Percentiles rank a stretch among this genome's conserved stretches.
Conservation (phyloP, 495 filamentous ascomycete species). For the Hypomontagnella monticulosa region DNA sequence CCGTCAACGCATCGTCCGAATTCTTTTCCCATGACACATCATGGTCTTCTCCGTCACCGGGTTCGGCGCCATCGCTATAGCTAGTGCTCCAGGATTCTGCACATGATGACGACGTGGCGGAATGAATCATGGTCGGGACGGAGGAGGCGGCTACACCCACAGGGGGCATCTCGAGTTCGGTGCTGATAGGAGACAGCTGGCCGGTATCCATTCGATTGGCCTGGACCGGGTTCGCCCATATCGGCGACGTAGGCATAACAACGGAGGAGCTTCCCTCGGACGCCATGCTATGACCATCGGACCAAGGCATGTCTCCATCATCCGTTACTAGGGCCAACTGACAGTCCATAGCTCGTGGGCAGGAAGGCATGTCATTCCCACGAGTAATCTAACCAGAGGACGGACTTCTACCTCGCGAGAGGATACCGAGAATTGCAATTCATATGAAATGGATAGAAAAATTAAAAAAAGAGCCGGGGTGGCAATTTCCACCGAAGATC, state of each 20-base stretch:
- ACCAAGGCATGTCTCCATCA: conserved; percentile 55
- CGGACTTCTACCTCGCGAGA: conserved; percentile 25
- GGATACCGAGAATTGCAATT: conserved; percentile 22
- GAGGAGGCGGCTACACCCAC: conserved; percentile 46
- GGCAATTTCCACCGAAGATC: conserved; percentile 35
- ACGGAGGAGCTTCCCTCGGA: conserved; percentile 53
- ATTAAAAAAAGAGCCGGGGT: conserved; percentile 29
- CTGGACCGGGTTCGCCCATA: conserved; percentile 51
- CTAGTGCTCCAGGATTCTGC: conserved; percentile 49
- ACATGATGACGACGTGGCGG: conserved; percentile 48
- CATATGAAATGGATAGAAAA: conserved; percentile 30
- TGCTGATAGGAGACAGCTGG: conserved; percentile 62
- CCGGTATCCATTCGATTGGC: conserved; percentile 50
- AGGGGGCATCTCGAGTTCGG: conserved; percentile 52
- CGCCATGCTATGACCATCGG: conserved; percentile 56
- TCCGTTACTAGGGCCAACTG: conserved; percentile 51
- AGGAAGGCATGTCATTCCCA: conserved; percentile 36
- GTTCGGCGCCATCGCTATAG: conserved; percentile 41
- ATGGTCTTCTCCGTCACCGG: conserved; percentile 34
- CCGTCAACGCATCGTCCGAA: conserved; percentile 47
- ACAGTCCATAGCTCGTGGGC: conserved; percentile 51
- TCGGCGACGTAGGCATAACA: conserved; percentile 47
- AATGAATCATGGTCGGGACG: conserved; percentile 45
- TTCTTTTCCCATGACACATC: conserved; percentile 52
- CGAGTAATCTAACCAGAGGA: conserved; percentile 32